Evolutionary conservation across 345 rosid species (phyloP), one percentile per base, ranked within the genome.

Genomic region (Euphorbia peplus): DNA sequence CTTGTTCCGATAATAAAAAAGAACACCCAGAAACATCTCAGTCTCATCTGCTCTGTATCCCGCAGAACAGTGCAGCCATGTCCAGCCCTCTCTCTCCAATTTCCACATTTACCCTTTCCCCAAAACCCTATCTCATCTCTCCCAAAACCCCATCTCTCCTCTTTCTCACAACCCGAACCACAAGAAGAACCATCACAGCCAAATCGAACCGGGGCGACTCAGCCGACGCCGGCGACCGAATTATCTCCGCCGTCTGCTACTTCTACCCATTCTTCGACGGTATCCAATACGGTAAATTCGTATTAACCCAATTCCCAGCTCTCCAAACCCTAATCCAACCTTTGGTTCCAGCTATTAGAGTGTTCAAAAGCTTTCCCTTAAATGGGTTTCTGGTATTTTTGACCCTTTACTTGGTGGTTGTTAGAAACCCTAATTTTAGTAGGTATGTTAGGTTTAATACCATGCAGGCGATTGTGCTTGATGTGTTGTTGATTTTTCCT

Each of bases 381-480:
- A 93, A 89, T 66, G 95, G 98, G 69, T 84, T 93, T 63, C 72
- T 93, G 37, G 81, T 90, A 65, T 90, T 90, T 72, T 66, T 90
- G 60, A 81, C 95, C 22, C 83, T 93, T 60, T 93, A 93, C 83
- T 93, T 91, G 69, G 92, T 86, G 50, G 93, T 93, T 64, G 97
- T 93, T 8, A 87, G 95, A 81, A 93, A 91, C 73, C 77, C 68
- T 3, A 91, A 88, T 11, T 91, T 95, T 74, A 91, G 96, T 76
- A 90, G 90, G 81, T 91, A 93, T 73, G 98, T 91, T 66, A 88
- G 98, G 88, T 93, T 93, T 78, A 93, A 93, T 75, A 89, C 95
- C 37, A 93, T 91, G 98, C 98, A 93, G 76, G 98, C 92, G 16
- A 85, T 93, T 30, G 95, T 88, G 67, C 96, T 93, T 30, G 98